These are phyloP conservation scores for Prosopis cineraria DNA, from an alignment of 306 rosid genomes.

Conservation along the genomic window DNA sequence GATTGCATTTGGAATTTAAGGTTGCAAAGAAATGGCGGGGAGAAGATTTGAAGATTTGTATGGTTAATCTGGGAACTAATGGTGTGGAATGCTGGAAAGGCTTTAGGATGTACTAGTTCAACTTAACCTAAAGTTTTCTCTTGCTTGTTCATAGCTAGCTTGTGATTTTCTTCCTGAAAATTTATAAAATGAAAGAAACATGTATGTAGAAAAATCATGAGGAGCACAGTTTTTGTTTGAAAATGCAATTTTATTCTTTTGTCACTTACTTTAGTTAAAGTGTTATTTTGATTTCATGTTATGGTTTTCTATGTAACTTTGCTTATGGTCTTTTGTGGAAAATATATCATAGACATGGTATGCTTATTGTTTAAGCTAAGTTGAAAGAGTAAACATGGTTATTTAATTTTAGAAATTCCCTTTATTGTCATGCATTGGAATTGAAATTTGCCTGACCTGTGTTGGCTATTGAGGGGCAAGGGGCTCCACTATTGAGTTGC, in stretches of 20 bases:
- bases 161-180: conserved; percentile 8
- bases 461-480: background rate
- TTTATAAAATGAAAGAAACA: background rate
- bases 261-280: background rate
- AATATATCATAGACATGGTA: background rate
- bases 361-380: background rate
- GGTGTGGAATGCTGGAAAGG: conserved; percentile 6
- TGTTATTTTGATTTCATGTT: background rate
- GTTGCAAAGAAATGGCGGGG: background rate
- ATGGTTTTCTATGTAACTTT: background rate
- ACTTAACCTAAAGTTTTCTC: background rate
- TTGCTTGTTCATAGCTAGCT: background rate
- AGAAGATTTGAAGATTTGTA: background rate
- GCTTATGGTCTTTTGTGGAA: conserved; percentile 1
- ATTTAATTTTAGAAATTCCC: background rate
- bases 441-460: background rate
- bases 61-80: background rate
- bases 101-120: background rate
- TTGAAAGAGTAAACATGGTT: background rate
- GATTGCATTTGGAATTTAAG: background rate
- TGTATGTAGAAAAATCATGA: background rate
- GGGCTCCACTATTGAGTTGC: background rate
- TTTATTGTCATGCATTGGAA: background rate
- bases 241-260: background rate
- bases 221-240: background rate